Base-by-base conservation (phyloP, 768 basidiomycete species). In the Fibroporia radiculosa region DNA sequence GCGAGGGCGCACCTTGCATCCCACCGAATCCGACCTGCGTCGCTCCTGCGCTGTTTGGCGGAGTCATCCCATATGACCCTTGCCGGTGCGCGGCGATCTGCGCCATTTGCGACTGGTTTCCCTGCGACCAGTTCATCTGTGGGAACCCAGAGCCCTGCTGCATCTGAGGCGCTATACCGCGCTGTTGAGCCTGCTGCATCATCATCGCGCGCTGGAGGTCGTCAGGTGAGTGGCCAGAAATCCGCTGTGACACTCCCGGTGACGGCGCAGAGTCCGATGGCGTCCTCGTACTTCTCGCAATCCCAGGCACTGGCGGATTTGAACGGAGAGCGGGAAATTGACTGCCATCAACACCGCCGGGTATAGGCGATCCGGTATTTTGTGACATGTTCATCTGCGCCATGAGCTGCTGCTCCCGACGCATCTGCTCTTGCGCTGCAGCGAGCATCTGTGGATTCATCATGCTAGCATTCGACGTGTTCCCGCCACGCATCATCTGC, bases 211-310 rank as follows among this genome's bases (percentile, higher is more conserved):
- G 61, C 24, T 68, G 64, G 43, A 61, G 65, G 28, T 69, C 66
- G 28, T 64, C 66, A 35, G 52, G 48, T 38, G 54, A 49, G 41
- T 54, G 75, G 67, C 47, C 69, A 70, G 67, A 80, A 63, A 26
- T 77, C 73, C 41, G 57, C 33, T 66, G 63, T 20, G 68, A 67
- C n/a, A 50, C 29, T 13, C 31, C 42, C 4, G 66, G 71, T 1
- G 71, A 73, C 44, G 67, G 66, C 2, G 68, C 66, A 27, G 71
- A 67, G 48, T 87, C 84, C 14, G 82, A 78, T n/a, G 85, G 85
- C 32, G 85, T 86, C 44, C 84, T 72, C 40, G 77, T 75, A 52
- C 79, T 85, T 54, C 85, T 70, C 18, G 84, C 82, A 42, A 88
- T 88, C 11, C 84, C 84, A 0, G 82, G 83, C 42, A 86, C 80